Conservation (phyloP, 2,329 filamentous ascomycete genomes). For the Claviceps arundinis region DNA sequence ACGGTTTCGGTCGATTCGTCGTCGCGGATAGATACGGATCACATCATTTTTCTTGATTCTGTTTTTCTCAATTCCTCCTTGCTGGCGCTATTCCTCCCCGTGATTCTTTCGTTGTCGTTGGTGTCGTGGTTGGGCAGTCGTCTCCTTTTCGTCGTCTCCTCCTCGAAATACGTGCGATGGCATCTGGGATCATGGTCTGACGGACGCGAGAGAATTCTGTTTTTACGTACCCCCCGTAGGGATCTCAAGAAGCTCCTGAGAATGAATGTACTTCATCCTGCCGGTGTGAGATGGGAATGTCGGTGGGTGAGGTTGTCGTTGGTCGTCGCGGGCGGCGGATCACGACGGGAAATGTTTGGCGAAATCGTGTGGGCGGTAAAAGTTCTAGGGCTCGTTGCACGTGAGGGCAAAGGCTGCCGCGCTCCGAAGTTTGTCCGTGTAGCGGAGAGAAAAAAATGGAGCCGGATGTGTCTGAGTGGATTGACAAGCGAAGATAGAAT, state of each 20-base stretch:
- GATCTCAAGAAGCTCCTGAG: constrained; percentile 86
- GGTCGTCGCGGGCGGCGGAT: constrained; percentile 19
- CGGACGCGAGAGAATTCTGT: neutral
- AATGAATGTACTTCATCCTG: constrained; percentile 99
- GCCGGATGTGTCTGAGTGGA: neutral
- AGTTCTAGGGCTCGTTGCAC: constrained; percentile 31
- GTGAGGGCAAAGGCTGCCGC: constrained; percentile 19
- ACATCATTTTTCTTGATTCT: neutral
- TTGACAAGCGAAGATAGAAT: neutral
- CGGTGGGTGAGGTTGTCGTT: constrained; percentile 28
- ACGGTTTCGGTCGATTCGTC: neutral
- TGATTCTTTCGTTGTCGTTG: neutral
- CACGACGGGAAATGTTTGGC: constrained; percentile 24
- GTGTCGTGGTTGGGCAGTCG: neutral
- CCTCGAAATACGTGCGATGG: neutral
- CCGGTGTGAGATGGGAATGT: constrained; percentile 35
- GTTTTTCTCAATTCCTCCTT: neutral
- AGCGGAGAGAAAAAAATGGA: neutral
- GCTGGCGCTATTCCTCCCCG: neutral
- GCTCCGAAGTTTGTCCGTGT: constrained; percentile 15
- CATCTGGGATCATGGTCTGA: neutral
- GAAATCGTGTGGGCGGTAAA: constrained; percentile 31
- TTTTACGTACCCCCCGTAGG: constrained; percentile 81
- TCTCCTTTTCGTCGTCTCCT: neutral
- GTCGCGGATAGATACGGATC: neutral